These are phyloP conservation scores for Malus sieversii DNA, from an alignment of 306 rosid genomes.

Conservation along the genomic window DNA sequence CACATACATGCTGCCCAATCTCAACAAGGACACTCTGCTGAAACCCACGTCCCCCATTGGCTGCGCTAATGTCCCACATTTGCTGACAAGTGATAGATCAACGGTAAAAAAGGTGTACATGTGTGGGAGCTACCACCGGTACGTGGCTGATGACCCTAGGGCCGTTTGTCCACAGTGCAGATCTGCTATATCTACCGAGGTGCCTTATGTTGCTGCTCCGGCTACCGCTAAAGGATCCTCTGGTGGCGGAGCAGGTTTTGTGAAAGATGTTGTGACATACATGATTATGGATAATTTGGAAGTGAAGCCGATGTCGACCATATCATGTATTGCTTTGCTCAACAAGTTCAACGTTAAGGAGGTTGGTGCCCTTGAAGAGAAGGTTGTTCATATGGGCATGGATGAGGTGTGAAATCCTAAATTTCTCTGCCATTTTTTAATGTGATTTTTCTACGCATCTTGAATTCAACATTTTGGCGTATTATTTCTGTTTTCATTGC, in stretches of 20 bases:
- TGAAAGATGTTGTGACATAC: constrained; percentile 20
- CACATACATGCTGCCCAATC: constrained; percentile 25
- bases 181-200: fast-evolving
- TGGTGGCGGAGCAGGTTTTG: neutral
- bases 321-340: neutral
- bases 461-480: neutral
- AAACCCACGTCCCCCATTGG: neutral
- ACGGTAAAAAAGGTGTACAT: neutral
- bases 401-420: constrained; percentile 19
- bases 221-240: neutral
- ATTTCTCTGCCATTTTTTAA: neutral
- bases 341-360: constrained; percentile 16
- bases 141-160: neutral
- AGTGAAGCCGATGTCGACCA: constrained; percentile 24
- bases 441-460: neutral
- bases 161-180: constrained; percentile 3
- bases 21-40: constrained; percentile 16
- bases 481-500: neutral
- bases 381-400: constrained; percentile 5
- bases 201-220: neutral
- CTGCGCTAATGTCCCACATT: neutral
- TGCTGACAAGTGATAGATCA: neutral
- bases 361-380: constrained; percentile 14
- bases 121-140: neutral
- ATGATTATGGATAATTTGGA: constrained; percentile 34